These are phyloP conservation scores for Globisporangium paroecandrum DNA, from an alignment of 352 stramenopile genomes.

Conservation along the genomic window DNA sequence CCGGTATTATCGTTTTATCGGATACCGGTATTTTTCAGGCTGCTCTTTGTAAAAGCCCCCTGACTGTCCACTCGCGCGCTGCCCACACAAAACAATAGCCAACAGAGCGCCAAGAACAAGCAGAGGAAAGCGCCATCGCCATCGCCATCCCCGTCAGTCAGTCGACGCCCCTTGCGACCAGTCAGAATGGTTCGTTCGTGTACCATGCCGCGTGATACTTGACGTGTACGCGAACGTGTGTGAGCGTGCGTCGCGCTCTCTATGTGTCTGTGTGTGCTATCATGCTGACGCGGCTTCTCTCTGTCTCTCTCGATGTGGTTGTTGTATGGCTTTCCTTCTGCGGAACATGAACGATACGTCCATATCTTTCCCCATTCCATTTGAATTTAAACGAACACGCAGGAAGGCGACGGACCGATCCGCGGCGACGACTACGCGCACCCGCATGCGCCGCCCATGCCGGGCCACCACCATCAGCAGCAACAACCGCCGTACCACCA, in stretches of 20 bases:
- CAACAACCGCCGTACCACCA: conserved; percentile 17
- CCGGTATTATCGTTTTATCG: no score
- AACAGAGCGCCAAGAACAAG: background rate
- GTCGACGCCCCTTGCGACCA: background rate
- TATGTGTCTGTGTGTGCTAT: background rate
- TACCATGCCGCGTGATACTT: background rate
- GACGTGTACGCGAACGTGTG: background rate
- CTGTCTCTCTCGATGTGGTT: background rate
- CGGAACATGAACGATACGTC: background rate
- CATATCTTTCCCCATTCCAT: background rate
- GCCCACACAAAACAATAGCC: background rate
- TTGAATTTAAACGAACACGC: background rate
- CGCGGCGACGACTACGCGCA: conserved; percentile 7
- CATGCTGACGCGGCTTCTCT: background rate
- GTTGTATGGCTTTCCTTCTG: background rate
- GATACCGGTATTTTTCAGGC: background rate
- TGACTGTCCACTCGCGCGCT: background rate
- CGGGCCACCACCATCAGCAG: conserved; percentile 16
- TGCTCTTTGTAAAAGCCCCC: background rate
- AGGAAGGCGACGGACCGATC: conserved; percentile 8
- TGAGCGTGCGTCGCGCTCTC: background rate
- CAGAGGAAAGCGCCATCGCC: background rate
- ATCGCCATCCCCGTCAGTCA: background rate
- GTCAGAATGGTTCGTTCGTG: background rate
- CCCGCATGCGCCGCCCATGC: conserved; percentile 23